Evolutionary conservation across 257 asterid genomes (phyloP), one percentile per base, ranked within the genome.

Genomic region (Przewalskia tangutica): DNA sequence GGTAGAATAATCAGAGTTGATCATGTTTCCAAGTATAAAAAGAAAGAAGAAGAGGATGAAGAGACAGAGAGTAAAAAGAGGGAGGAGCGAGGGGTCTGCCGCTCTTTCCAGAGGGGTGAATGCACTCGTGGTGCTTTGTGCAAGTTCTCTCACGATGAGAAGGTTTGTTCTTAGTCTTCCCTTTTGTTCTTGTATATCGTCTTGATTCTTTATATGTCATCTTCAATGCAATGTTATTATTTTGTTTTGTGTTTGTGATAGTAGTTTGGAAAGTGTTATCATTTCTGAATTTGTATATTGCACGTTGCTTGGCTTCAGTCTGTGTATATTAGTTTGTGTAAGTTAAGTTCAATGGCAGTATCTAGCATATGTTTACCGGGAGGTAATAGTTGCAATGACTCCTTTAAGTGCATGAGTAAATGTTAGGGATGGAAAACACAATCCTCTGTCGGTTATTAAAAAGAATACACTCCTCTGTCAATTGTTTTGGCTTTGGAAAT

Each of bases 71-170:
- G 89, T 85, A 88, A 80, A 90, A 95, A 93, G 92, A 92, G 99
- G 83, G 98, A 95, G 89, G 99, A 91, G 84, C 86, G 98, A 6
- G 99, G 99, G 8, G 92, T 95, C 4, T 95, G 99, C 81, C 97
- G 97, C 80, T 97, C 98, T 86, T 94, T 95, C 85, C 99, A 95
- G 80, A 91, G 60, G 86, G 98, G 99, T 73, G 91, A 91, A 46
- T 95, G 98, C 86, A 90, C 62, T 58, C 94, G 97, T 14, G 99
- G 98, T 68, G 97, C 91, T 76, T 84, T 92, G 67, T 95, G 99
- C 92, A 95, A 88, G 86, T 95, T 95, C 73, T 95, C 99, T 55
- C 99, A 95, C 11, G 93, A 95, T 85, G 97, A 91, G 87, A 95
- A 91, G 81, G 99, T 95, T 60, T 77, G 88, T 54, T n/a, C 55